A percentile compares a stretch with the other conserved stretches of the same genome.
Conservation (phyloP, 306 rosid species). For the Citrullus mucosospermus region DNA sequence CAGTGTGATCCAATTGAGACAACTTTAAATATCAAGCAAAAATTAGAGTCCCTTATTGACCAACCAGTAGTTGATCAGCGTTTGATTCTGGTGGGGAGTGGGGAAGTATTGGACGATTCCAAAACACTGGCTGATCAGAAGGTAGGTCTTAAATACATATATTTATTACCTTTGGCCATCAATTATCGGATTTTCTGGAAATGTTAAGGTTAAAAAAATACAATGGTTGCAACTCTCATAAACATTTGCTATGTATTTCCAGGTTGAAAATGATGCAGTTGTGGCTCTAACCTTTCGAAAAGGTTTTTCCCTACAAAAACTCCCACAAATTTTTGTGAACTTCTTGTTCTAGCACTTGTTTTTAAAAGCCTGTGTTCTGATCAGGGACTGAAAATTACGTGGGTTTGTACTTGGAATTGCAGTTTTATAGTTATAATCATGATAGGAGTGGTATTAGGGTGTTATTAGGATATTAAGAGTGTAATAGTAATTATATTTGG, state of each 20-base stretch:
- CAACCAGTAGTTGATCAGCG: slow-evolving; percentile 54
- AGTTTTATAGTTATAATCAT: background rate
- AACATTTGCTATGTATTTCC: slow-evolving; percentile 10
- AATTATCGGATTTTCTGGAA: background rate
- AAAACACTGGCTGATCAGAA: slow-evolving; percentile 84
- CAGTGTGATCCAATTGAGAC: slow-evolving; percentile 84
- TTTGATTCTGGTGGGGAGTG: slow-evolving; percentile 43
- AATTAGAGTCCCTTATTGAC: slow-evolving; percentile 56
- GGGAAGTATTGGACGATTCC: slow-evolving; percentile 63
- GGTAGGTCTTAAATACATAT: slow-evolving; percentile 21
- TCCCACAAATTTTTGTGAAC: background rate
- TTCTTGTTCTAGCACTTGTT: background rate
- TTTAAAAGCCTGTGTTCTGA: background rate
- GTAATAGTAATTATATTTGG: no score
- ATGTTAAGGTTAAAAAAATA: background rate
- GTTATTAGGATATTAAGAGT: no score
- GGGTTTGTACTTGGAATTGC: background rate
- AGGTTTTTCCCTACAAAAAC: slow-evolving; percentile 23
- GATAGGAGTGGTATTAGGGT: no score
- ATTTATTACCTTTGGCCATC: background rate
- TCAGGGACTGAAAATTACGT: background rate
- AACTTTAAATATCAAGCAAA: slow-evolving; percentile 61
- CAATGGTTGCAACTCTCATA: background rate
- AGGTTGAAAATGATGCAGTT: slow-evolving; percentile 85
- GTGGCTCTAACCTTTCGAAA: slow-evolving; percentile 78